A percentile compares a stretch with the other conserved stretches of the same genome.
Evolutionary conservation across 148 eudicot genomes (phyloP).

Genomic region (Camellia sinensis): DNA sequence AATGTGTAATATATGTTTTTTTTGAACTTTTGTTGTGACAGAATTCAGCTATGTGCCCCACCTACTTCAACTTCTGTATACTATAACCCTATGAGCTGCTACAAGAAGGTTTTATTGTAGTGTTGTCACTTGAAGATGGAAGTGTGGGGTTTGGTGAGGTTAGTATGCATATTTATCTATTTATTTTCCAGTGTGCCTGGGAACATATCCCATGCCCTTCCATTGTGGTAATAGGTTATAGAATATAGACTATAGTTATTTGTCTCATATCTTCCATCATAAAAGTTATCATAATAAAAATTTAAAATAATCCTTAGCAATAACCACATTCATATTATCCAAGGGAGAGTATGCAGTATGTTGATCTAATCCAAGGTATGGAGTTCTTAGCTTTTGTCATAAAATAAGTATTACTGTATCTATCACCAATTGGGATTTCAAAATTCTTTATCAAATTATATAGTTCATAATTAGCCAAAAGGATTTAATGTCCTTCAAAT

Average conservation of each 20-base stretch:
- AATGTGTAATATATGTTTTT: neutral
- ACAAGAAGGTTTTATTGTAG: constrained; percentile 74
- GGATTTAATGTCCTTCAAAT: neutral
- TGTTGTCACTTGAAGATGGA: constrained; percentile 81
- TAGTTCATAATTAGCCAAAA: neutral
- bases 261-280: neutral
- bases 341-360: neutral
- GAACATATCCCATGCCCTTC: neutral
- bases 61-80: constrained; percentile 60
- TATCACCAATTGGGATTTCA: neutral
- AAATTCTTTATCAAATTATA: neutral
- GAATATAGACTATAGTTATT: neutral
- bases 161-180: constrained; percentile 16
- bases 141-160: constrained; percentile 91
- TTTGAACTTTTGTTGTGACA: constrained; percentile 34
- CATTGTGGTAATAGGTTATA: neutral
- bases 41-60: constrained; percentile 72
- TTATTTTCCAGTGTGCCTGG: neutral
- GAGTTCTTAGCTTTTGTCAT: neutral
- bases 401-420: neutral
- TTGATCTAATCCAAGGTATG: neutral
- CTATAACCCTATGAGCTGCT: constrained; percentile 29
- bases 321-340: neutral
- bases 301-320: neutral
- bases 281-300: neutral